phyloP scores from a whole-genome alignment of 192 early-diverging fungal genomes.

The Kickxella alabastrina region DNA sequence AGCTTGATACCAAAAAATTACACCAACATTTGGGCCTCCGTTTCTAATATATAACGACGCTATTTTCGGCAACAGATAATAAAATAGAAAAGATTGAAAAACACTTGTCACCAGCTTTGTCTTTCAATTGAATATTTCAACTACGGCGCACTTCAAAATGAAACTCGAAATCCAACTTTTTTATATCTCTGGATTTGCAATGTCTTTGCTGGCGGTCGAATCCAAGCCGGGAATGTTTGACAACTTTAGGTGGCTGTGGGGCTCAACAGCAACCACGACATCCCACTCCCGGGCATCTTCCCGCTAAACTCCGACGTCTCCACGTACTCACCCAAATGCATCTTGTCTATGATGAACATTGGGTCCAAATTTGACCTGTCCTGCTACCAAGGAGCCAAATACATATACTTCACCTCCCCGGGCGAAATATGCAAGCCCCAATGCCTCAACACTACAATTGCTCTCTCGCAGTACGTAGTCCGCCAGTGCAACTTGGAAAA shows the following conservation, averaged over 20 bases:
- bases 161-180: no score
- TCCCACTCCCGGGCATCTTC: conserved; percentile 14
- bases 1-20: no score
- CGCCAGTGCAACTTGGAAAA: conserved; percentile 17
- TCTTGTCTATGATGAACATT: conserved; percentile 17
- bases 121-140: no score
- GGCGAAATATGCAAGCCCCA: conserved; percentile 28
- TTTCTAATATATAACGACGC: no score
- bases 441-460: conserved; percentile 36
- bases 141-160: no score
- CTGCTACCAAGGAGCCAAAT: conserved; percentile 26
- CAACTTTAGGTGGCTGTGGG: conserved; percentile 38
- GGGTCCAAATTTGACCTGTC: conserved; percentile 21
- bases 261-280: conserved; percentile 20
- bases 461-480: conserved; percentile 30
- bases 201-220: no score
- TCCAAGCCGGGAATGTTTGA: not conserved
- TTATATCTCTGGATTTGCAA: no score
- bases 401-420: conserved; percentile 38
- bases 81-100: no score
- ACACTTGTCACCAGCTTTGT: no score
- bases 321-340: conserved; percentile 15
- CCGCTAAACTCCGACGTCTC: conserved; percentile 35
- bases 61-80: no score
- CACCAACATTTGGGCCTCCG: no score